Evolutionary conservation across 2,329 filamentous ascomycete species (phyloP), one percentile per base, ranked within the genome.

Genomic region (Penicillium nordicum): DNA sequence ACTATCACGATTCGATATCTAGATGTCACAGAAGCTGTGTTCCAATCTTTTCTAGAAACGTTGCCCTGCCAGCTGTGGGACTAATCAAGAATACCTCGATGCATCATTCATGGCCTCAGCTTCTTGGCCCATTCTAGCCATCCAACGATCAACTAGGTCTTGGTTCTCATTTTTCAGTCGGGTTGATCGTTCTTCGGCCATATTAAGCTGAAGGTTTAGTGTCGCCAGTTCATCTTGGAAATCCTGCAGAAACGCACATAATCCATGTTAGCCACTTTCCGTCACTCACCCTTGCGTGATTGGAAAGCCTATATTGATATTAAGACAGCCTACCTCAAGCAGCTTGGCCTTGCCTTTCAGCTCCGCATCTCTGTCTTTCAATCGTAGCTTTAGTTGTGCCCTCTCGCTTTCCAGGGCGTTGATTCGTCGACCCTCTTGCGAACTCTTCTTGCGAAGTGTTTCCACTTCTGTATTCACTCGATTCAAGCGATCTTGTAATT

Each of bases 201-300:
- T 84, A 64, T 94, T 92, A 42, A 97, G 80, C 74, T 97, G 89
- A 63, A 97, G 80, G 64, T 92, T 92, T 45, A 97, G 77, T 1
- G 90, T 88, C 49, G 96, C 87, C 74, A 96, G 87, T 74, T 99
- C 94, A 74, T 97, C 92, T 76, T 97, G 93, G 51, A 96, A 87
- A 67, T 93, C 84, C 83, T 88, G 66, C 43, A 55, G 45, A 23
- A 23, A 47, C 10, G 21, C 25, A 53, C 29, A 62, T 27, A 64
- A 57, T 16, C 25, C 21, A 23, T 23, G 32, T 59, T 46, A 55
- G 53, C 27, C 18, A 27, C 37, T 41, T 21, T 34, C 12, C 23
- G 16, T n/a, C 27, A 3, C 47, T 1, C 18, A 14, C 21, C 9
- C 21, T 5, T 40, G 27, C 21, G 7, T 46, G 12, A 51, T 23